These are phyloP conservation scores for Geranium rotundifolium DNA, from an alignment of 345 rosid genomes.

Conservation along the genomic window DNA sequence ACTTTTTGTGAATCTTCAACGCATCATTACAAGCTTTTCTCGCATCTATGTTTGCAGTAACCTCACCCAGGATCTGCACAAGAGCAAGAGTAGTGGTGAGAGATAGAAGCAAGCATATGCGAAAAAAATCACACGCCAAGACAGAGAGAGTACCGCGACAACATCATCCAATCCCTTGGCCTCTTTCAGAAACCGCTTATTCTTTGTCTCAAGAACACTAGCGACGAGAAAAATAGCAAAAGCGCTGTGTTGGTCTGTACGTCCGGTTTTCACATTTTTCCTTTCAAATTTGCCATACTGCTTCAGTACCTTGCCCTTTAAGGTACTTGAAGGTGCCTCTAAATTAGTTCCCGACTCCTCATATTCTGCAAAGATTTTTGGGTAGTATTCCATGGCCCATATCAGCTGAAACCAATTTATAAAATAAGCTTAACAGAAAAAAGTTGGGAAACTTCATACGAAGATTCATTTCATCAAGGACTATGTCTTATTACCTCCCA, in stretches of 20 bases:
- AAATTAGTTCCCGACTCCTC: conserved; percentile 20
- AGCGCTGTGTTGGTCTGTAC: conserved; percentile 34
- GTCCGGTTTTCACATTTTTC: conserved; percentile 42
- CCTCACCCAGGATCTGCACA: conserved; percentile 65
- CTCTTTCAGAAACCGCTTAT: conserved; percentile 70
- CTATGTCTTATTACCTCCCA: conserved; percentile 64
- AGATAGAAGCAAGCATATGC: conserved; percentile 3
- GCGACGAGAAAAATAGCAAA: conserved; percentile 82
- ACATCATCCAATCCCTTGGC: conserved; percentile 88
- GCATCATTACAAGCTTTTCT: conserved; percentile 73
- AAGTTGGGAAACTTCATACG: not conserved
- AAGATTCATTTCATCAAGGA: too few relatives aligned
- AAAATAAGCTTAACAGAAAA: conserved; percentile 7
- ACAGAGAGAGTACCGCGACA: conserved; percentile 40
- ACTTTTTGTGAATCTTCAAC: conserved; percentile 72
- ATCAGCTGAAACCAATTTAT: conserved; percentile 57
- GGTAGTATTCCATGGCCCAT: conserved; percentile 99
- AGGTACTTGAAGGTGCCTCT: conserved; percentile 11
- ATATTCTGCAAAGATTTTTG: conserved; percentile 52
- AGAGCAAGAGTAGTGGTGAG: conserved; percentile 2
- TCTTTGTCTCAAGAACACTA: conserved; percentile 76
- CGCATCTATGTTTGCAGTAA: conserved; percentile 66
- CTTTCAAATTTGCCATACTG: conserved; percentile 81
- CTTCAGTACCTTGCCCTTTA: conserved; percentile 44
- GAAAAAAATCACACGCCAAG: not conserved